A percentile compares a stretch with the other conserved stretches of the same genome.
phyloP scores from a whole-genome alignment of 148 eudicot genomes.

The Silene latifolia region DNA sequence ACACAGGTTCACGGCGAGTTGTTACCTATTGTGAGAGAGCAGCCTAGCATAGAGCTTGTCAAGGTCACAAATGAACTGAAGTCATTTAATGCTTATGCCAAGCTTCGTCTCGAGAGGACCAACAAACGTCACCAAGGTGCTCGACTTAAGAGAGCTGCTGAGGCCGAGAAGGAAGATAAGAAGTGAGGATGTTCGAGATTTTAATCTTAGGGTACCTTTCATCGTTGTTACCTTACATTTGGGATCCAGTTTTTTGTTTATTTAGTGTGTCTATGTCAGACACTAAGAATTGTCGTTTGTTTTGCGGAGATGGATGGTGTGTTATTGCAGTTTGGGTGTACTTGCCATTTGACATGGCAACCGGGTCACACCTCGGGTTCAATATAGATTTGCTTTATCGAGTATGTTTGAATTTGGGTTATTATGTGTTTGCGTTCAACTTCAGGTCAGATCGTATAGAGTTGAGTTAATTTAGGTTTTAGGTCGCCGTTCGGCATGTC shows the following conservation, averaged over 20 bases:
- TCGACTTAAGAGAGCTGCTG: conserved; percentile 17
- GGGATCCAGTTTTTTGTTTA: neutral
- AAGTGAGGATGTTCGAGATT: conserved; percentile 23
- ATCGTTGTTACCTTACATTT: neutral
- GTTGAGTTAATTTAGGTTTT: too few relatives aligned
- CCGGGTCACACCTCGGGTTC: too few relatives aligned
- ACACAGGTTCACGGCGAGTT: conserved; percentile 52
- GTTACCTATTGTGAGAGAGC: conserved; percentile 42
- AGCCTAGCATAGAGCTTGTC: conserved; percentile 42
- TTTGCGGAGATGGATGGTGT: too few relatives aligned
- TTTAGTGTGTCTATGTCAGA: neutral
- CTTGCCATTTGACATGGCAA: too few relatives aligned
- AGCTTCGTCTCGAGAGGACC: conserved; percentile 52
- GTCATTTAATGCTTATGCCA: conserved; percentile 45
- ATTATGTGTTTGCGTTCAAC: too few relatives aligned
- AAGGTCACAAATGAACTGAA: conserved; percentile 56
- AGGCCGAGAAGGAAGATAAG: conserved; percentile 35
- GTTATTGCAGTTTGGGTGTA: too few relatives aligned
- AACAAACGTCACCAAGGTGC: conserved; percentile 50
- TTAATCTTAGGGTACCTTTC: neutral
- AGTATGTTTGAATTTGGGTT: too few relatives aligned
- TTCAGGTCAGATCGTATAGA: too few relatives aligned
- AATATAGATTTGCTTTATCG: too few relatives aligned
- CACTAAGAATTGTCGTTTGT: too few relatives aligned
- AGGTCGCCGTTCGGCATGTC: too few relatives aligned